Evolutionary conservation across 805 yeast species (phyloP).

Genomic region (Spathaspora boniae): DNA sequence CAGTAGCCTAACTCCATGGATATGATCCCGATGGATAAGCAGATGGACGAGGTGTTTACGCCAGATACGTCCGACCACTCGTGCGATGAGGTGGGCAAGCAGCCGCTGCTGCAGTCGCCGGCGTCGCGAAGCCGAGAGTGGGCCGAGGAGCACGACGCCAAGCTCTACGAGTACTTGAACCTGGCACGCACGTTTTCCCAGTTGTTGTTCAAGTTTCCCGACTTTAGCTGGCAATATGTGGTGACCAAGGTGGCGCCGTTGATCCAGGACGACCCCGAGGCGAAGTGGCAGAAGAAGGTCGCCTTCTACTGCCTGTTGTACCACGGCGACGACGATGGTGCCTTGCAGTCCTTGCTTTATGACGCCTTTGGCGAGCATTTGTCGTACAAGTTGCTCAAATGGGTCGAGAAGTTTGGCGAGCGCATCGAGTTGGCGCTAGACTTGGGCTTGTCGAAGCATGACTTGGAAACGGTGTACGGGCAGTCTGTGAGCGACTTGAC

Average conservation of each 20-base stretch:
- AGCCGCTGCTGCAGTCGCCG: not conserved
- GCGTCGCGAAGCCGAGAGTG: not conserved
- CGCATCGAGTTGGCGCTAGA: too few relatives aligned
- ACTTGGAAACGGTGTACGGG: too few relatives aligned
- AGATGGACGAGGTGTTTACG: too few relatives aligned
- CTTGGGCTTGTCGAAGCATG: too few relatives aligned
- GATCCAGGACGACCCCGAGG: not conserved
- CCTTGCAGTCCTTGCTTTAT: too few relatives aligned
- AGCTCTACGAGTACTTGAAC: not conserved
- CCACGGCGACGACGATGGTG: not conserved
- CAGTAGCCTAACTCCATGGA: too few relatives aligned
- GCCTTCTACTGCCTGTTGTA: not conserved
- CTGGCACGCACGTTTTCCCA: slow-evolving; percentile 1
- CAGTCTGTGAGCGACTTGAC: too few relatives aligned
- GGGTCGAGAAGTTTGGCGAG: too few relatives aligned
- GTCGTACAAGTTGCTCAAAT: too few relatives aligned
- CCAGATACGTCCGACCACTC: slow-evolving; percentile 9
- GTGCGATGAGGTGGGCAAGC: slow-evolving; percentile 5
- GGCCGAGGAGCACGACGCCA: not conserved
- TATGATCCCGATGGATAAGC: too few relatives aligned
- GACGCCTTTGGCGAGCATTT: too few relatives aligned
- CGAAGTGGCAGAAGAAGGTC: slow-evolving; percentile 2
- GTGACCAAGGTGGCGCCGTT: not conserved
- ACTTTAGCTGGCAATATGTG: slow-evolving; percentile 1
- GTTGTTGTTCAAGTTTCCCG: slow-evolving; percentile 1